Conservation (phyloP, 2,329 filamentous ascomycete species). For the Trichoderma koningii region DNA sequence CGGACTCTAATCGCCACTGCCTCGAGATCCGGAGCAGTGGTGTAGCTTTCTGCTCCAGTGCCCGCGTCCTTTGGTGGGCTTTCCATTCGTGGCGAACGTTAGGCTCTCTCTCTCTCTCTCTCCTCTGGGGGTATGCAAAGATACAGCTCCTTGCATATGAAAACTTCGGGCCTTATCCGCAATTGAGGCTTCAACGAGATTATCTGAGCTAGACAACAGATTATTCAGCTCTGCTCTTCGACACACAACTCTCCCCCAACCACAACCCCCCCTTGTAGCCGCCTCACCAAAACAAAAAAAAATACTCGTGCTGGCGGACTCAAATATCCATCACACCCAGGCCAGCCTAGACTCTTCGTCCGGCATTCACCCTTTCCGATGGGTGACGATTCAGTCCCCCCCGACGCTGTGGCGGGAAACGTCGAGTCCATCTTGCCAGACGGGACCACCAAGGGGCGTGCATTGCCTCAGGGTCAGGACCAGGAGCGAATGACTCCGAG, state of each 20-base stretch:
- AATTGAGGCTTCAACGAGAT: conserved; percentile 11
- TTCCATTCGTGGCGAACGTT: conserved; percentile 7
- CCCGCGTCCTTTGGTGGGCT: background rate
- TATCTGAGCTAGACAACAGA: background rate
- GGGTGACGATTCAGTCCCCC: conserved; percentile 39
- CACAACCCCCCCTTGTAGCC: conserved; percentile 9
- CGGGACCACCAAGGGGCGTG: conserved; percentile 2
- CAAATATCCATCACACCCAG: background rate
- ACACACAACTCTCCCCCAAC: background rate
- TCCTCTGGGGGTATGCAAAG: conserved; percentile 2
- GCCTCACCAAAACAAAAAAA: background rate
- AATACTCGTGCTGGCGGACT: background rate
- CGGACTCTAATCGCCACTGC: conserved; percentile 2
- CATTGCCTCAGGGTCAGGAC: conserved; percentile 8
- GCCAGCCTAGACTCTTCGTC: background rate
- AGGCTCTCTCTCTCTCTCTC: conserved; percentile 1
- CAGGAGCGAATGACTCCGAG: background rate
- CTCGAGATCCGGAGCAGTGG: conserved; percentile 3
- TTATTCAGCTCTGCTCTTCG: conserved; percentile 12
- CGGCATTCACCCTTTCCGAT: conserved; percentile 33
- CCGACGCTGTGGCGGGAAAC: conserved; percentile 30
- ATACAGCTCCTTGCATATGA: conserved; percentile 15
- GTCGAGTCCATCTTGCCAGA: conserved; percentile 30
- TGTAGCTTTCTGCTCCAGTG: background rate
- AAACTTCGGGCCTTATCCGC: conserved; percentile 4